phyloP scores from a whole-genome alignment of 2,329 filamentous ascomycete species.

The Chaetomium sp. region DNA sequence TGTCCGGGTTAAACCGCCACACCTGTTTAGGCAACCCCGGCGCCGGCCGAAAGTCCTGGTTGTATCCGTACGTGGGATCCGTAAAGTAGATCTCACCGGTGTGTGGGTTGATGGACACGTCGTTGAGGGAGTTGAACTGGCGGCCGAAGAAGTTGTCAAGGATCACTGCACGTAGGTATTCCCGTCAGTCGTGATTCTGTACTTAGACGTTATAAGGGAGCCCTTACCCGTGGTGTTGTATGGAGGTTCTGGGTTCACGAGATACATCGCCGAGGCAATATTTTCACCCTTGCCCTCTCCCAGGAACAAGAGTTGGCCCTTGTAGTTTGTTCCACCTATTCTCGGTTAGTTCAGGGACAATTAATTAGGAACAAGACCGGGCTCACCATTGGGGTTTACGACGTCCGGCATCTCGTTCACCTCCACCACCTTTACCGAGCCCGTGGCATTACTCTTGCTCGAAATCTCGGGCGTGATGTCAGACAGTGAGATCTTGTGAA shows the following conservation, averaged over 20 bases:
- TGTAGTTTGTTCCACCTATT: slow-evolving; percentile 45
- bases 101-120: slow-evolving; percentile 45
- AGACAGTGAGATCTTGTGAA: slow-evolving; percentile 43
- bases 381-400: slow-evolving; percentile 45
- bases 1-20: slow-evolving; percentile 47
- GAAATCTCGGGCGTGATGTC: slow-evolving; percentile 36
- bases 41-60: slow-evolving; percentile 49
- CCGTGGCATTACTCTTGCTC: slow-evolving; percentile 31
- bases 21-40: slow-evolving; percentile 52
- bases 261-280: slow-evolving; percentile 34
- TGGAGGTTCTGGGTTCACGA: slow-evolving; percentile 40
- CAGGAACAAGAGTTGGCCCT: slow-evolving; percentile 42
- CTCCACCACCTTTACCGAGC: slow-evolving; percentile 35
- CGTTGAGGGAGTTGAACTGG: slow-evolving; percentile 55
- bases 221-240: slow-evolving; percentile 43
- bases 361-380: neutral
- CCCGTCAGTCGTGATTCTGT: neutral
- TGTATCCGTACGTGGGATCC: slow-evolving; percentile 53
- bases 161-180: slow-evolving; percentile 32
- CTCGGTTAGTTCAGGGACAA: neutral
- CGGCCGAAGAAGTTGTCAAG: slow-evolving; percentile 55
- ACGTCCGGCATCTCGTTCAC: slow-evolving; percentile 39
- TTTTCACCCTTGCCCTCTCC: slow-evolving; percentile 44
- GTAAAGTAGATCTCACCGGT: slow-evolving; percentile 60
- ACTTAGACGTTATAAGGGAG: too few relatives aligned